Evolutionary conservation across 2,329 filamentous ascomycete species (phyloP).

Genomic region (Xylaria sp.): DNA sequence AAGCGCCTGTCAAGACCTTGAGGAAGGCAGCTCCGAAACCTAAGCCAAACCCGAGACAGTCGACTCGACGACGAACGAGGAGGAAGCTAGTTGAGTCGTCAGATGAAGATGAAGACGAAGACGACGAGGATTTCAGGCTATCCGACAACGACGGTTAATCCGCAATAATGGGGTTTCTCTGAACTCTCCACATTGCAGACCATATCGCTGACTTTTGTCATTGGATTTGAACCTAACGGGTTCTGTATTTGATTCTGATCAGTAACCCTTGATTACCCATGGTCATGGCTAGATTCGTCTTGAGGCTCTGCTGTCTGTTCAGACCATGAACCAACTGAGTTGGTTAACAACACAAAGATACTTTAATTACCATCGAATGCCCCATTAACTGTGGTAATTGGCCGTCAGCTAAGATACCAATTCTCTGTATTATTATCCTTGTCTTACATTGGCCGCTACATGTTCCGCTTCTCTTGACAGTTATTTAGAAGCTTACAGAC

Average conservation of each 20-base stretch:
- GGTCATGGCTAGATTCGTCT: background rate
- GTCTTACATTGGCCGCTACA: background rate
- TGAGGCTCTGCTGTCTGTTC: background rate
- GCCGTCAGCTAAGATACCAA: background rate
- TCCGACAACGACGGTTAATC: conserved; percentile 37
- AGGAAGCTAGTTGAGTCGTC: conserved; percentile 40
- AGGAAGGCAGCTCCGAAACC: conserved; percentile 41
- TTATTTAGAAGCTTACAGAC: background rate
- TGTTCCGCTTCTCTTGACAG: background rate
- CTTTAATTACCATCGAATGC: background rate
- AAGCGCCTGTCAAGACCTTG: conserved; percentile 35
- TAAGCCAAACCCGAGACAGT: conserved; percentile 41
- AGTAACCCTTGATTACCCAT: background rate
- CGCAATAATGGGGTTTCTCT: background rate
- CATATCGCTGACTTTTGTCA: background rate
- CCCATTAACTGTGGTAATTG: background rate
- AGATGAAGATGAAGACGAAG: conserved; percentile 40
- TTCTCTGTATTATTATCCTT: background rate
- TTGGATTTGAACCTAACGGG: background rate
- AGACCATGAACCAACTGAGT: no score
- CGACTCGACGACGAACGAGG: conserved; percentile 42
- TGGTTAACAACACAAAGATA: background rate
- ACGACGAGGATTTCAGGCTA: conserved; percentile 40
- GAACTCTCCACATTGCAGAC: background rate
- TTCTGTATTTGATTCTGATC: background rate